A percentile compares a stretch with the other conserved stretches of the same genome.
Conservation (phyloP, 495 filamentous ascomycete genomes). For the Hypoxylon crocopeplum region DNA sequence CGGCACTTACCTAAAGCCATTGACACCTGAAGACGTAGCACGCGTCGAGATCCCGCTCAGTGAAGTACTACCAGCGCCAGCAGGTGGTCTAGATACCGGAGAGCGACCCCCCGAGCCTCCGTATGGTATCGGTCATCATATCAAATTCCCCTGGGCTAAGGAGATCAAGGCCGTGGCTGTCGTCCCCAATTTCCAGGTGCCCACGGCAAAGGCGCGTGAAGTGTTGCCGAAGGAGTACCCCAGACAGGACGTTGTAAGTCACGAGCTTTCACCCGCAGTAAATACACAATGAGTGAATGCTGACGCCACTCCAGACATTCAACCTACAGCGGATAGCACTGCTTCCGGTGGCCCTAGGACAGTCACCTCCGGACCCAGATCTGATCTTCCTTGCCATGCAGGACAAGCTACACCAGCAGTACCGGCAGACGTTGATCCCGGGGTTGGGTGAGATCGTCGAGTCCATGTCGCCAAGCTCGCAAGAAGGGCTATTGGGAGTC, state of each 20-base stretch:
- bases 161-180: slow-evolving; percentile 96
- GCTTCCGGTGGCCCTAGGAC: slow-evolving; percentile 82
- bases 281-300: neutral
- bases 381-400: slow-evolving; percentile 97
- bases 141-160: slow-evolving; percentile 86
- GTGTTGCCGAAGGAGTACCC: slow-evolving; percentile 81
- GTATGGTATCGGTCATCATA: slow-evolving; percentile 86
- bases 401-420: slow-evolving; percentile 95
- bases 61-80: slow-evolving; percentile 86
- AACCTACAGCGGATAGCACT: slow-evolving; percentile 92
- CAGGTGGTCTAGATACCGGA: slow-evolving; percentile 88
- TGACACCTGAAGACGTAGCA: slow-evolving; percentile 82
- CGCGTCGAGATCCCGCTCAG: slow-evolving; percentile 93
- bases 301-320: slow-evolving; percentile 67
- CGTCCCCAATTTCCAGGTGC: slow-evolving; percentile 91
- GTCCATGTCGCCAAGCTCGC: slow-evolving; percentile 80
- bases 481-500: slow-evolving; percentile 88
- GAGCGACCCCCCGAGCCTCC: slow-evolving; percentile 85
- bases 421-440: slow-evolving; percentile 86
- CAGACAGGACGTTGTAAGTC: slow-evolving; percentile 75
- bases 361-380: slow-evolving; percentile 87
- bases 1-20: slow-evolving; percentile 90
- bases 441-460: slow-evolving; percentile 89
- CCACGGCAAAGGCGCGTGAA: slow-evolving; percentile 83
- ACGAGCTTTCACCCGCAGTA: neutral